Evolutionary conservation across 176 grass and related monocot genomes (phyloP), one percentile per base, ranked within the genome.

Genomic region (Oropetium thomaeum): DNA sequence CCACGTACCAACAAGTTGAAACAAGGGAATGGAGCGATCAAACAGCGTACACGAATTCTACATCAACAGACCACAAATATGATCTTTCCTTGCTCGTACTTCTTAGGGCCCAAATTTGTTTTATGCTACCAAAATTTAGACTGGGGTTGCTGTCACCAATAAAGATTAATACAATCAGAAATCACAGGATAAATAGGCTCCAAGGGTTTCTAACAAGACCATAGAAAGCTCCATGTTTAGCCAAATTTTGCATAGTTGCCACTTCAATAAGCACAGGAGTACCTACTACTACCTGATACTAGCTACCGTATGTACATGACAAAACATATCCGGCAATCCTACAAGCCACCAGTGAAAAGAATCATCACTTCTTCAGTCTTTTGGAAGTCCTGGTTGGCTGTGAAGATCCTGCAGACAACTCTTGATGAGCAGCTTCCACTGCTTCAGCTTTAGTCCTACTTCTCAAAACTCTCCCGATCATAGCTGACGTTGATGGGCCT

Each of bases 371-470:
- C 26, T 66, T 85, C 20, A 85, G 79, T 45, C 79, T 29, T 22
- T 71, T 67, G 19, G 74, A 29, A 52, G 47, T 29, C 82, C 68
- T 77, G 8, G 25, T 27, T 15, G 66, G 71, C 47, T 77, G 71
- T 3, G 77, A 67, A 42, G 67, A 25, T 41, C 65, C 80, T 53
- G 62, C 51, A 66, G 77, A 31, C 13, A 65, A 30, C 4, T 68
- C 76, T 62, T 51, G 31, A 42, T 48, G 39, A 52, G 62, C 42
- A 37, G 12, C 40, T 28, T 25, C 71, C 7, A 73, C 58, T 48
- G 79, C 44, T 78, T 86, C 72, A 6, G 60, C 74, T 78, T 87
- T 87, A 16, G 30, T 7, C 35, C 20, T n/a, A n/a, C n/a, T 87
- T 80, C 87, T 81, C 22, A 25, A 10, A 53, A 65, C 74, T 71